Evolutionary conservation across 1,284 basidiomycete genomes (phyloP), one percentile per base, ranked within the genome.

Genomic region (Agaricales sp.): DNA sequence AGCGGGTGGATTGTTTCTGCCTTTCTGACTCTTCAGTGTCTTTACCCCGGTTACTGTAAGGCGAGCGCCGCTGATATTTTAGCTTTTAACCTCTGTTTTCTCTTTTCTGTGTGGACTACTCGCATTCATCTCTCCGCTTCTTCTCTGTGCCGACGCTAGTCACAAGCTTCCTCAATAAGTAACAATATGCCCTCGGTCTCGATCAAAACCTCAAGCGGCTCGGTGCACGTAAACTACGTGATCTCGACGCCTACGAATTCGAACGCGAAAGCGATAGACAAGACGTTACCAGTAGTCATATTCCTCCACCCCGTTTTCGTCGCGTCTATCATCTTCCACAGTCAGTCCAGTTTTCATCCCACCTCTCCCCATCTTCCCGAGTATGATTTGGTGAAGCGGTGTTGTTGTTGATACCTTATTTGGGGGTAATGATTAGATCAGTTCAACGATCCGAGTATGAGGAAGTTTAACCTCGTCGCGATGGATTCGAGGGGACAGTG

Each of bases 271-370:
- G 46, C 53, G 4, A 63, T 70, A 41, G 59, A 59, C 38, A 54
- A 60, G 21, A 55, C 55, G 18, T 37, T 68, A n/a, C 68, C 67
- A 12, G 64, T 59, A 6, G 58, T 70, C 24, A 46, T 70, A 16
- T 66, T 68, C 53, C 53, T 69, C 19, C 67, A 69, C 51, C 60
- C 63, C 8, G 60, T 61, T 26, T 68, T 64, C 54, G 48, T 62
- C 22, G 54, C 58, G 11, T 58, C 62, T 21, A 61, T 64, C 23
- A 51, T 62, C 24, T 70, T 66, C 51, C 60, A 70, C 54, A 53
- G 67, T 68, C 49, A 30, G 65, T 55, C n/a, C 8, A n/a, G n/a
- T n/a, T 37, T 37, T 37, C 12, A 37, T n/a, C n/a, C n/a, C n/a
- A n/a, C n/a, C n/a, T n/a, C n/a, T n/a, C n/a, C n/a, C n/a, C n/a